These are phyloP conservation scores for Fusarium oxysporum DNA, from an alignment of 2,329 filamentous ascomycete species.

Conservation along the genomic window DNA sequence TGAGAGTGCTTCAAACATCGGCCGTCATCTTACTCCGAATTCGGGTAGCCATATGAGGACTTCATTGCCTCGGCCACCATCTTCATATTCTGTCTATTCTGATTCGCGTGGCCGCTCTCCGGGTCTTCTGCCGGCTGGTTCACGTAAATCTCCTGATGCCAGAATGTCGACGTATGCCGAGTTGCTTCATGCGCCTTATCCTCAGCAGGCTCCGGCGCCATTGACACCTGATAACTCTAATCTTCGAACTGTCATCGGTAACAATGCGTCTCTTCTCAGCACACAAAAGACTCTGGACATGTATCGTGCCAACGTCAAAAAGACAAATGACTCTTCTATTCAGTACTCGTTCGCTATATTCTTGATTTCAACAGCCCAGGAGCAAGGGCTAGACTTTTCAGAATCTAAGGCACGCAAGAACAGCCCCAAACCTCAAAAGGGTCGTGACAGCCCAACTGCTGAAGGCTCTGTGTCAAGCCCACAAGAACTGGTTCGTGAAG, in stretches of 20 bases:
- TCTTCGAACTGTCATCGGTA: conserved; percentile 82
- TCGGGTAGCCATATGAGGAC: conserved; percentile 66
- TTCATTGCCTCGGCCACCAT: conserved; percentile 76
- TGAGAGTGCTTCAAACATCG: conserved; percentile 63
- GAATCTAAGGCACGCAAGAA: conserved; percentile 59
- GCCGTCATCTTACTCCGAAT: conserved; percentile 72
- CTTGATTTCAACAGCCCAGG: conserved; percentile 88
- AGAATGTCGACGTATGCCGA: conserved; percentile 68
- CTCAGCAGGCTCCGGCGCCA: conserved; percentile 77
- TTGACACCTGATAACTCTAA: conserved; percentile 83
- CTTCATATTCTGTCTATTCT: conserved; percentile 79
- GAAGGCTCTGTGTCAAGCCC: conserved; percentile 64
- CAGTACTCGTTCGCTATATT: conserved; percentile 98
- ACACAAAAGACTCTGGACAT: conserved; percentile 96
- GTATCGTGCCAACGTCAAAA: conserved; percentile 97
- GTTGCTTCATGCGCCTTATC: conserved; percentile 77
- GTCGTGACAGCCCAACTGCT: conserved; percentile 59
- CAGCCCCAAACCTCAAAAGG: conserved; percentile 60
- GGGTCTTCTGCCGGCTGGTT: conserved; percentile 56
- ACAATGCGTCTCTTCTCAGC: conserved; percentile 90
- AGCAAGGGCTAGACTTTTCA: conserved; percentile 71
- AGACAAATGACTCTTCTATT: conserved; percentile 88
- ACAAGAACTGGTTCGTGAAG: conserved; percentile 83
- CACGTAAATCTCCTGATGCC: conserved; percentile 67
- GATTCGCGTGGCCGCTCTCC: conserved; percentile 76